phyloP scores from a whole-genome alignment of 148 eudicot genomes.

The Diospyros kaki region DNA sequence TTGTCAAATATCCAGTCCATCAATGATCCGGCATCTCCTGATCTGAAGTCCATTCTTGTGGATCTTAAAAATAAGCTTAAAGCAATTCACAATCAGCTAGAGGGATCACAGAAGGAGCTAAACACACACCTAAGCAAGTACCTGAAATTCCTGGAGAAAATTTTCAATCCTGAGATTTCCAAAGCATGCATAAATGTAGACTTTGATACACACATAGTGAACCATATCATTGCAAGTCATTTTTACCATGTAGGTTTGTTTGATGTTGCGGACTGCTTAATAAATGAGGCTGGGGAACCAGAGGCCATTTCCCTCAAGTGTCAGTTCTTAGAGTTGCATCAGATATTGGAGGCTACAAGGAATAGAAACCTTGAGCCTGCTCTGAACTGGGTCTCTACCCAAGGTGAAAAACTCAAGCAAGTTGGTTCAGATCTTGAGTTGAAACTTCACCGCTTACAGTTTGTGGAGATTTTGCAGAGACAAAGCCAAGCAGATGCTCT shows the following conservation, averaged over 20 bases:
- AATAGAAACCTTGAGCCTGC: slow-evolving; percentile 43
- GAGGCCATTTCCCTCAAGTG: slow-evolving; percentile 31
- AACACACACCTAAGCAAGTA: slow-evolving; percentile 31
- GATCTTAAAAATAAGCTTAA: slow-evolving; percentile 42
- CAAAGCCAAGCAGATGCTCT: slow-evolving; percentile 35
- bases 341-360: slow-evolving; percentile 41
- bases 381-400: slow-evolving; percentile 37
- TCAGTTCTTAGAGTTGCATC: slow-evolving; percentile 39
- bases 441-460: slow-evolving; percentile 41
- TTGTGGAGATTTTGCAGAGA: slow-evolving; percentile 37
- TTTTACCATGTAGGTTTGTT: slow-evolving; percentile 46
- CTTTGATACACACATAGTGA: slow-evolving; percentile 35
- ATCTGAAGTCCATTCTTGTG: slow-evolving; percentile 28
- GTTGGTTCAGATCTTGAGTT: slow-evolving; percentile 33
- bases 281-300: slow-evolving; percentile 39
- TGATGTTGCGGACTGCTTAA: slow-evolving; percentile 44
- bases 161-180: slow-evolving; percentile 42
- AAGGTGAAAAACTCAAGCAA: slow-evolving; percentile 40
- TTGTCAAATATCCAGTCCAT: slow-evolving; percentile 30
- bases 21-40: slow-evolving; percentile 18
- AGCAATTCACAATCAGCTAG: slow-evolving; percentile 21
- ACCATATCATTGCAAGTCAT: slow-evolving; percentile 42
- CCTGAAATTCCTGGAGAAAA: slow-evolving; percentile 39
- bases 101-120: slow-evolving; percentile 40
- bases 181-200: slow-evolving; percentile 40